These are phyloP conservation scores for Colletotrichum sp. DNA, from an alignment of 2,329 filamentous ascomycete species.

Conservation along the genomic window DNA sequence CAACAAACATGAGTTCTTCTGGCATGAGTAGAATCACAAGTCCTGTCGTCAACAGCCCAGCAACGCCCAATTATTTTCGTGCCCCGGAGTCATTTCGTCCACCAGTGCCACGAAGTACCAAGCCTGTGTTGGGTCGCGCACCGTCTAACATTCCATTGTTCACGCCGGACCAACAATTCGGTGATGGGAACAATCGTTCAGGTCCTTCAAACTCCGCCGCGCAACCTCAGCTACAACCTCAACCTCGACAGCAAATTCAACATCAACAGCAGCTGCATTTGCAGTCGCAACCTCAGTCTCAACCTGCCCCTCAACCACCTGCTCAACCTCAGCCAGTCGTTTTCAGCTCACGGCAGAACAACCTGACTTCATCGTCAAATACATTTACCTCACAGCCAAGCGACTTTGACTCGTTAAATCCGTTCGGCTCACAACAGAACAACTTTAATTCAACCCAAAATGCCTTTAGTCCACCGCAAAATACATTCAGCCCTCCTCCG, in stretches of 20 bases:
- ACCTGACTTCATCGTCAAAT: neutral
- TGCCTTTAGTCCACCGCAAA: neutral
- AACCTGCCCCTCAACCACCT: neutral
- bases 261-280: neutral
- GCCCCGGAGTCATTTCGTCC: constrained; percentile 25
- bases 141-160: constrained; percentile 22
- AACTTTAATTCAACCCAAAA: neutral
- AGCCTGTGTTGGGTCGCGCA: constrained; percentile 33
- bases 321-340: neutral
- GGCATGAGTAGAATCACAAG: constrained; percentile 30
- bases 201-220: neutral
- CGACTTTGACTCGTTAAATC: neutral
- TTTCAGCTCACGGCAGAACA: neutral
- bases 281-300: neutral
- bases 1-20: constrained; percentile 22
- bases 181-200: constrained; percentile 8
- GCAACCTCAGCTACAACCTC: neutral
- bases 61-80: constrained; percentile 17
- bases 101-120: constrained; percentile 42
- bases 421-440: neutral
- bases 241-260: neutral
- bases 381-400: neutral
- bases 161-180: constrained; percentile 15
- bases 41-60: constrained; percentile 32
- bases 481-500: constrained; percentile 7